Evolutionary conservation across 768 basidiomycete genomes (phyloP), one percentile per base, ranked within the genome.

Genomic region (Collybia nuda): DNA sequence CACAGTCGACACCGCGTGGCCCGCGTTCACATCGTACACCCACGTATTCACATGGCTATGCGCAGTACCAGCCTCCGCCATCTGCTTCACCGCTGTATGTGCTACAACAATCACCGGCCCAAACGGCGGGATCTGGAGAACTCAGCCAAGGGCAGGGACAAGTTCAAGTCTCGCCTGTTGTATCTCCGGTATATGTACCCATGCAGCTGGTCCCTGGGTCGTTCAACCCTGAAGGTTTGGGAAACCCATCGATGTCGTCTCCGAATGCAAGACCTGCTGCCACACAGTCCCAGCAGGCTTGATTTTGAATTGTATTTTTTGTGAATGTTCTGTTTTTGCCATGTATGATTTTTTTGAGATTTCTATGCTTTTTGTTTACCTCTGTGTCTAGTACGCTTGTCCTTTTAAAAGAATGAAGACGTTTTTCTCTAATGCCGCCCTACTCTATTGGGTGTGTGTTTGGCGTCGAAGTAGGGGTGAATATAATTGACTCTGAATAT

Each of bases 31-130:
- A 60, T 36, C 59, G 56, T 40, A 48, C 56, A 8, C 62, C 56
- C 40, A 44, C 62, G 12, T 64, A 66, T 50, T 63, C 62, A 6
- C 60, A 59, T 42, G 66, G 65, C 6, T 70, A 68, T 51, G 51
- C 58, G 6, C 60, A 64, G 5, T 72, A 68, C 47, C 68, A 68
- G 48, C 59, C 65, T 8, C 58, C 67, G 47, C 60, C 64, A 15
- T 59, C 56, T 11, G 49, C 63, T 14, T 62, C 67, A 2, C 66
- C 63, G 3, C 51, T 68, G 38, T 69, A 62, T 41, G 52, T 65
- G n/a, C 62, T 44, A 50, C 65, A 14, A 48, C 55, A 55, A 1
- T 55, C 60, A 3, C 55, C 60, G 11, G n/a, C 55, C 6, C 53
- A 53, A 6, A 52, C 48, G 6, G 38, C 48, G n/a, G 46, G 39